Evolutionary conservation across 257 asterid genomes (phyloP), one percentile per base, ranked within the genome.

Genomic region (Solanum clarkiae): DNA sequence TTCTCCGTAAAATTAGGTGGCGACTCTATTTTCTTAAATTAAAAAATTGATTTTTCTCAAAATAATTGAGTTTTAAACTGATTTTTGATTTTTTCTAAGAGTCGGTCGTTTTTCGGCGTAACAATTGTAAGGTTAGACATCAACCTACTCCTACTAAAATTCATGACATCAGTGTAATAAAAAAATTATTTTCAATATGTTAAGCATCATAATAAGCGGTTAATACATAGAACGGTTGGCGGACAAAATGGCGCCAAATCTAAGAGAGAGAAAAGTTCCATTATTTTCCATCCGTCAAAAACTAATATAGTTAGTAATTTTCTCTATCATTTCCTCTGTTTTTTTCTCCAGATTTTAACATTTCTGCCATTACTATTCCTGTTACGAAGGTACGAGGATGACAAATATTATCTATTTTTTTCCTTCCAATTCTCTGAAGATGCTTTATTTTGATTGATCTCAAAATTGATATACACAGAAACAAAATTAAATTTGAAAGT

Each of bases 211-310:
- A 15, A 32, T 29, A 13, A 75, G 8, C 60, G 15, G 60, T 74
- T 74, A 51, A 16, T 51, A 49, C 59, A 83, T 49, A 84, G 81
- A 84, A 85, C 74, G 62, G 82, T 80, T 86, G 77, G 75, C 89
- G 80, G 85, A 84, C 26, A 84, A 84, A 56, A 20, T 86, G 87
- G 87, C 86, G 84, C 87, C 84, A 87, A 68, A 68, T 44, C n/a
- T 80, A 26, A 26, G 16, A 83, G 55, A 47, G 12, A 22, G 0
- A 17, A 72, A 45, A 44, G 42, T 22, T 24, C 17, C 83, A 55
- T 9, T 49, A 32, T 75, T 47, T 62, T 18, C 72, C 20, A 55
- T 47, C 29, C 51, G 10, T 29, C 49, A 51, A 60, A 40, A 32
- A 44, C 59, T 51, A 68, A 45, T 3, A 26, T 7, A 66, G 66